These are phyloP conservation scores for Talinum fruticosum DNA, from an alignment of 148 eudicot species.

Conservation along the genomic window DNA sequence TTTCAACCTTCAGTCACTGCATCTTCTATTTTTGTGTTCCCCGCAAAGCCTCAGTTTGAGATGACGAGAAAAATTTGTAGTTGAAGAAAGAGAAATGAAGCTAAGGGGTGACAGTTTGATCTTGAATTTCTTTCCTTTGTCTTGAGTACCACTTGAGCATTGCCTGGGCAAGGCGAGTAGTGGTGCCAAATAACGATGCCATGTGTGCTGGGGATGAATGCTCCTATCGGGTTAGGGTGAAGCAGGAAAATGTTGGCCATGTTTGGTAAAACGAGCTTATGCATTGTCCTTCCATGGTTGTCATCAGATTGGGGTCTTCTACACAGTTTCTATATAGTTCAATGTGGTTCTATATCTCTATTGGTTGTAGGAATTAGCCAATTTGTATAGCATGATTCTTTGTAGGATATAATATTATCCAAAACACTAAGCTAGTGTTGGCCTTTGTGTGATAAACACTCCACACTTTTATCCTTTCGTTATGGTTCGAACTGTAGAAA, in stretches of 20 bases:
- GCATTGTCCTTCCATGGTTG: not conserved
- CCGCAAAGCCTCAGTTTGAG: slow-evolving; percentile 63
- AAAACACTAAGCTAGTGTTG: too few species aligned
- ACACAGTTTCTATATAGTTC: not conserved
- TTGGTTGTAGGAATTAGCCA: not conserved
- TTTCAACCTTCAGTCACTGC: slow-evolving; percentile 73
- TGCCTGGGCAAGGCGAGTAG: not conserved
- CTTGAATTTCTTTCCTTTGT: too few species aligned
- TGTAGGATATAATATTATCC: not conserved
- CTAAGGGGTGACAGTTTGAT: not conserved
- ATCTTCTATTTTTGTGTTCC: slow-evolving; percentile 75
- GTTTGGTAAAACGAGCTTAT: not conserved
- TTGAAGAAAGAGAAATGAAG: too few species aligned
- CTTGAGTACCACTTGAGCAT: not conserved
- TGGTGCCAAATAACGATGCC: not conserved
- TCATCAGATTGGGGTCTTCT: not conserved
- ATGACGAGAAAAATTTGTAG: slow-evolving; percentile 3
- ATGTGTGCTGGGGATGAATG: not conserved
- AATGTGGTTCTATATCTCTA: not conserved
- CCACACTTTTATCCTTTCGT: too few species aligned
- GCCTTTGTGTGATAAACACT: too few species aligned
- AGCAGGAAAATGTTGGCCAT: not conserved
- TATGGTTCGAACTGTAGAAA: too few species aligned
- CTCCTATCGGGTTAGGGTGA: not conserved
- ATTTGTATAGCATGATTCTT: not conserved